phyloP scores from a whole-genome alignment of 495 filamentous ascomycete genomes.

The Niebla homalea region DNA sequence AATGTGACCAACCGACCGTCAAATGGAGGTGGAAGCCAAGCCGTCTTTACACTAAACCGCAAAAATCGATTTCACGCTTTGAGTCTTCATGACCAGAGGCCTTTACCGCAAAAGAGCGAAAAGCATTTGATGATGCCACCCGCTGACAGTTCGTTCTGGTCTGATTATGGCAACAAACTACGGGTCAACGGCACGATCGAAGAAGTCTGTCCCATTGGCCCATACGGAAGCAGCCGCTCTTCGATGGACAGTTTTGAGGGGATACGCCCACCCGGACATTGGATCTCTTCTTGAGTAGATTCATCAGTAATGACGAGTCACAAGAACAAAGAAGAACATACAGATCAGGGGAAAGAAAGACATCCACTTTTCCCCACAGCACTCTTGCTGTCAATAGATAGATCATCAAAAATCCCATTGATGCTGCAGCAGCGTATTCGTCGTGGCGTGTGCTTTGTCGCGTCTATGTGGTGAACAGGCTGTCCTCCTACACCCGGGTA shows the following conservation, averaged over 20 bases:
- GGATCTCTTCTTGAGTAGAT: not conserved
- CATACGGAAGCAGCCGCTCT: not conserved
- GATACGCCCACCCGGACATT: not conserved
- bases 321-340: too few species aligned
- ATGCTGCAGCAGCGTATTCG: not conserved
- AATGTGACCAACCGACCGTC: not conserved
- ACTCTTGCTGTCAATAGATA: not conserved
- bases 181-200: conserved; percentile 53
- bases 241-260: not conserved
- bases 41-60: not conserved
- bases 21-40: not conserved
- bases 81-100: not conserved
- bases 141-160: conserved; percentile 44
- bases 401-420: conserved; percentile 1
- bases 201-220: conserved; percentile 30
- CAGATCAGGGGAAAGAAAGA: too few species aligned
- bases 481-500: conserved; percentile 30
- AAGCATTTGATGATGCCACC: conserved; percentile 30
- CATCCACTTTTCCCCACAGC: too few species aligned
- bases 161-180: conserved; percentile 47
- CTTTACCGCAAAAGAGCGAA: not conserved
- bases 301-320: too few species aligned
- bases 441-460: too few species aligned
- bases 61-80: not conserved
- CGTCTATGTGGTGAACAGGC: conserved; percentile 32